Conservation (phyloP, 163 green algal species). For the Prototheca cutis region DNA sequence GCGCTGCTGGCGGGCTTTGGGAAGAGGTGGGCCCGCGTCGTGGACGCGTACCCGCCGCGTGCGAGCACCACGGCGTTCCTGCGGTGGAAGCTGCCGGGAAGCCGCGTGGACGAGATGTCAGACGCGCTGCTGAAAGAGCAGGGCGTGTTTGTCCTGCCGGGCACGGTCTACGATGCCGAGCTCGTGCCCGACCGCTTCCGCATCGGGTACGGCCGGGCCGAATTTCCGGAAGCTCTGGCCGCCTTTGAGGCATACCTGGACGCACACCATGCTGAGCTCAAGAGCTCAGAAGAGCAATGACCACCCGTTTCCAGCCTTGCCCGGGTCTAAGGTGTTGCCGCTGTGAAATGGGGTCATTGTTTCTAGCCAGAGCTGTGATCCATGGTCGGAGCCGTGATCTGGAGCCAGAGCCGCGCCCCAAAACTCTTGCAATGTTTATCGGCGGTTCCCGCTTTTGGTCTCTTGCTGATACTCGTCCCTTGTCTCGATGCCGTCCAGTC, state of each 20-base stretch:
- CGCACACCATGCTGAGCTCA: not conserved
- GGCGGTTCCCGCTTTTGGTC: too few species aligned
- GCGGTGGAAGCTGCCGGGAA: conserved; percentile 2
- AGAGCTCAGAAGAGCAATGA: too few species aligned
- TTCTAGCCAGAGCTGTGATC: too few species aligned
- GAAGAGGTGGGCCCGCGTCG: conserved; percentile 2
- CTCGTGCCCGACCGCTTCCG: conserved; percentile 13
- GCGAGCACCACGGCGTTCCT: conserved; percentile 28
- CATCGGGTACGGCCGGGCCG: conserved; percentile 22
- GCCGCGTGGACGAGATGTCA: conserved; percentile 14
- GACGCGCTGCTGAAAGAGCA: conserved; percentile 16
- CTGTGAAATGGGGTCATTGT: too few species aligned
- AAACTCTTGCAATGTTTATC: too few species aligned
- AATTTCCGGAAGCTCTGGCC: conserved; percentile 12
- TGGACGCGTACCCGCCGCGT: conserved; percentile 10
- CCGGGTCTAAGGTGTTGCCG: too few species aligned
- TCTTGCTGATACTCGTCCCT: too few species aligned
- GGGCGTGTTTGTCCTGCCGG: conserved; percentile 37
- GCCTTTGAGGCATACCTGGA: conserved; percentile 13
- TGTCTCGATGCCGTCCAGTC: not conserved
- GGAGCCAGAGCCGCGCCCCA: too few species aligned
- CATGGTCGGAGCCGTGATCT: too few species aligned
- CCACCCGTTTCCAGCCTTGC: too few species aligned
- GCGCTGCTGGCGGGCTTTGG: conserved; percentile 16
- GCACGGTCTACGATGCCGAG: conserved; percentile 22